A percentile compares a stretch with the other conserved stretches of the same genome.
These are phyloP conservation scores for Trypanosoma conorhini DNA, from an alignment of 208 protist genomes.

Conservation along the genomic window DNA sequence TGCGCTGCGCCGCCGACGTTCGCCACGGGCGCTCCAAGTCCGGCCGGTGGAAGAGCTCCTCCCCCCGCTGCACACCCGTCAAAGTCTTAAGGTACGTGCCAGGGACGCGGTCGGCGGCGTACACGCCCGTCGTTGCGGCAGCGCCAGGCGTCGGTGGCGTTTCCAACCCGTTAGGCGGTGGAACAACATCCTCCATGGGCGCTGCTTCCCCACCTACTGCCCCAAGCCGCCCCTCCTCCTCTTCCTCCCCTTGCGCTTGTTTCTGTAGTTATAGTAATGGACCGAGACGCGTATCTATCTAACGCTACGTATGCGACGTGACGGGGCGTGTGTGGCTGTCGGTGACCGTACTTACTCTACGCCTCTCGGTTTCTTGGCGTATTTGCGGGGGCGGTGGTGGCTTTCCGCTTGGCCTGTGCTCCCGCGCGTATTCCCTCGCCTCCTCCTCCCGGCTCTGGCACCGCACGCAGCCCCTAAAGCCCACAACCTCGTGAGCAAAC, in stretches of 20 bases:
- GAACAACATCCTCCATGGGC: not conserved
- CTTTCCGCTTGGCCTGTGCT: no score
- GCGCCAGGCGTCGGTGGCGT: slow-evolving; percentile 5
- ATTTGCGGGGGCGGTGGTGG: no score
- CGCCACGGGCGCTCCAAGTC: slow-evolving; percentile 91
- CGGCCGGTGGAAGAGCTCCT: slow-evolving; percentile 85
- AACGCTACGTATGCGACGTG: no score
- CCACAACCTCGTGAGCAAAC: no score
- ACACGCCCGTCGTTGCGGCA: slow-evolving; percentile 49
- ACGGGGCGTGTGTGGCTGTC: no score
- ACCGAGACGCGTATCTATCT: no score
- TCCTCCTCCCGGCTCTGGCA: no score
- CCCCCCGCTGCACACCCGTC: slow-evolving; percentile 74
- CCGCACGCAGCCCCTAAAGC: no score
- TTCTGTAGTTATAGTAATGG: not conserved
- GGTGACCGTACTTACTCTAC: no score
- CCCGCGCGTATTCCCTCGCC: no score
- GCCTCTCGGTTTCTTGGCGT: no score
- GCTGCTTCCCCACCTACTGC: no score
- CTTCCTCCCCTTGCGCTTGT: not conserved
- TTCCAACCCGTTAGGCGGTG: slow-evolving; percentile 24
- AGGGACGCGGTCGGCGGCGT: slow-evolving; percentile 63
- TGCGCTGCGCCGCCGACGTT: slow-evolving; percentile 42
- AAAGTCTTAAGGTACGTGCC: slow-evolving; percentile 71
- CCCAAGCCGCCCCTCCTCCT: not conserved